phyloP scores from a whole-genome alignment of 2,329 filamentous ascomycete species.

The Dothideomycetes sp. region DNA sequence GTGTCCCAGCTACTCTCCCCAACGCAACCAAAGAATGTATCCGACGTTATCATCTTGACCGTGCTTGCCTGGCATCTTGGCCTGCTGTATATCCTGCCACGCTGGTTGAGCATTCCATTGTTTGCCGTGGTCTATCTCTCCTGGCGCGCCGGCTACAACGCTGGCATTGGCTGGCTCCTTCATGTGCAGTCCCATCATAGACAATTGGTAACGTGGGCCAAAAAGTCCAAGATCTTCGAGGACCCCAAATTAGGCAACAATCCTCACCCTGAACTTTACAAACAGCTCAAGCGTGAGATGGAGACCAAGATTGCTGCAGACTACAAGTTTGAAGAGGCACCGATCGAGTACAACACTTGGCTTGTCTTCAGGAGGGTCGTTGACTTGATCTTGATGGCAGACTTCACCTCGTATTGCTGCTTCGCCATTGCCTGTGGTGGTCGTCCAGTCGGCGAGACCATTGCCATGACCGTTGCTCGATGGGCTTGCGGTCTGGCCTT shows the following conservation, averaged over 20 bases:
- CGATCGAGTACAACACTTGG: slow-evolving; percentile 98
- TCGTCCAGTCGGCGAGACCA: slow-evolving; percentile 60
- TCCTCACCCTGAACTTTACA: slow-evolving; percentile 71
- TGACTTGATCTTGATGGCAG: slow-evolving; percentile 96
- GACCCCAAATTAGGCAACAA: slow-evolving; percentile 70
- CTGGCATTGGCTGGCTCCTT: slow-evolving; percentile 82
- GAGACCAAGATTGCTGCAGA: slow-evolving; percentile 91
- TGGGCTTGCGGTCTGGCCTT: slow-evolving; percentile 71
- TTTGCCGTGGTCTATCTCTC: slow-evolving; percentile 81
- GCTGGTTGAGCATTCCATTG: slow-evolving; percentile 56
- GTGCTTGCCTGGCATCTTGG: slow-evolving; percentile 68
- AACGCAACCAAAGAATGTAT: slow-evolving; percentile 87
- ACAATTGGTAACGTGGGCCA: slow-evolving; percentile 77
- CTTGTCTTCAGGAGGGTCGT: slow-evolving; percentile 90
- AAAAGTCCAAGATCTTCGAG: slow-evolving; percentile 77
- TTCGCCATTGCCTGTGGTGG: slow-evolving; percentile 84
- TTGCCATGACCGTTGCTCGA: slow-evolving; percentile 57
- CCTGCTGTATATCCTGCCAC: slow-evolving; percentile 62
- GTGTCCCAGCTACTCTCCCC: slow-evolving; percentile 94
- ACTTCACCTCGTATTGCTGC: slow-evolving; percentile 92
- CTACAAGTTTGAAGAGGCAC: slow-evolving; percentile 86
- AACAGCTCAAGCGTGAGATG: slow-evolving; percentile 74
- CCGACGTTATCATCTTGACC: slow-evolving; percentile 67
- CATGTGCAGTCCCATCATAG: slow-evolving; percentile 84
- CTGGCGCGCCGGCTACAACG: slow-evolving; percentile 88